These are phyloP conservation scores for Scedosporium apiospermum DNA, from an alignment of 2,329 filamentous ascomycete genomes.

Conservation along the genomic window DNA sequence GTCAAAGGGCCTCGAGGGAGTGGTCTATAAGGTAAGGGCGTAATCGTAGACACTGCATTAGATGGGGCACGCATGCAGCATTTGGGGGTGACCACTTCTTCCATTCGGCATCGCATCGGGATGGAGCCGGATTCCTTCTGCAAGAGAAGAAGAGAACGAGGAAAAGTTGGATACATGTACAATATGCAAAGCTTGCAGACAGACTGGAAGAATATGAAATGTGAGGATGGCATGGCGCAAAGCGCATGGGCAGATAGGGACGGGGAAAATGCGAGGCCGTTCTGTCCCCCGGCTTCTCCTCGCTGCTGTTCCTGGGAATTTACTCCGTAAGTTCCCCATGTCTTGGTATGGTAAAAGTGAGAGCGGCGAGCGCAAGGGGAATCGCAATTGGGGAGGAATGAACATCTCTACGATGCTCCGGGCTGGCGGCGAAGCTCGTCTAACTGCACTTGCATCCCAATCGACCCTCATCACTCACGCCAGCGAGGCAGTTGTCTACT, in stretches of 20 bases:
- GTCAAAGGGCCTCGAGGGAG: background rate
- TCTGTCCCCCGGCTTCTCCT: background rate
- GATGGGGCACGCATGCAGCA: conserved; percentile 6
- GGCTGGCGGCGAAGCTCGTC: too few species aligned
- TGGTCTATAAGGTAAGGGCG: background rate
- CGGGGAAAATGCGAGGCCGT: background rate
- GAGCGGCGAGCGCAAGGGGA: background rate
- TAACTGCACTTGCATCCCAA: too few species aligned
- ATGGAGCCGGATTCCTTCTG: background rate
- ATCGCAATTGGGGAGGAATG: background rate
- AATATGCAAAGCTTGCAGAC: background rate
- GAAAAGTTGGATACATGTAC: background rate
- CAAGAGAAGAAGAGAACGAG: background rate
- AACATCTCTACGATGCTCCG: too few species aligned
- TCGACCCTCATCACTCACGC: too few species aligned
- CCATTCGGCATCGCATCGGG: background rate
- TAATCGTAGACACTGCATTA: background rate
- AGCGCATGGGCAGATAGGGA: background rate
- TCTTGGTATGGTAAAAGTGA: background rate
- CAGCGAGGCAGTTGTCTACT: too few species aligned
- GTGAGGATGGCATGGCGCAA: background rate
- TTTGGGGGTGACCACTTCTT: background rate
- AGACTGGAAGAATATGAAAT: background rate
- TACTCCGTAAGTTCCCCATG: background rate
- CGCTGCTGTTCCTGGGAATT: background rate